Evolutionary conservation across 805 yeast species (phyloP).

Genomic region (Komagataella populi): DNA sequence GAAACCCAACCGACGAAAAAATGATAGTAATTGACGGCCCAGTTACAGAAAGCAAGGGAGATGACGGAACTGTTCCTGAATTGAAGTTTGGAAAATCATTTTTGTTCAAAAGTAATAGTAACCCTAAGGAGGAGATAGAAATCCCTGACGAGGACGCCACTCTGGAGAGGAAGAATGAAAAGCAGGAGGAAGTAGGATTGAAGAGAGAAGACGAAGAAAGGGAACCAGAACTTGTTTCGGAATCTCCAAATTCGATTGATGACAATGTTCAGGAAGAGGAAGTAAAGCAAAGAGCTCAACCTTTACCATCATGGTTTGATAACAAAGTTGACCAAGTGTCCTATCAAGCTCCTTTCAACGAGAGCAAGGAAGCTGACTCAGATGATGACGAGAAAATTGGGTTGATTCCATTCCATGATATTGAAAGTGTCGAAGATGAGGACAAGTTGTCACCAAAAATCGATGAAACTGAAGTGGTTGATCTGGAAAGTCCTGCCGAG

Average conservation of each 20-base stretch:
- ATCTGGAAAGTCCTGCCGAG: conserved; percentile 1
- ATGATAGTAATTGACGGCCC: conserved; percentile 10
- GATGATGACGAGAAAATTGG: background rate
- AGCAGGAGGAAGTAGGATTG: conserved; percentile 1
- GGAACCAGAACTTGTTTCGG: background rate
- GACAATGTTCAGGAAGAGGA: conserved; percentile 7
- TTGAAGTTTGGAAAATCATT: conserved; percentile 3
- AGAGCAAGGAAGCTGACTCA: background rate
- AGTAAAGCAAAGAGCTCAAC: conserved; percentile 7
- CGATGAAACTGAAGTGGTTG: conserved; percentile 1
- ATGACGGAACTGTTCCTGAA: background rate
- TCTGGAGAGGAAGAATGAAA: conserved; percentile 4
- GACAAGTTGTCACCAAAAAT: conserved; percentile 28
- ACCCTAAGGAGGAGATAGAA: background rate
- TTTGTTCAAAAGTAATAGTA: background rate
- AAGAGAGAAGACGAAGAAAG: background rate
- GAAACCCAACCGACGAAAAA: conserved; percentile 9
- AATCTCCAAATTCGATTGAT: conserved; percentile 2
- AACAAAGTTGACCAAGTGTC: conserved; percentile 3
- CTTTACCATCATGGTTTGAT: conserved; percentile 22
- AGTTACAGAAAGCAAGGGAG: conserved; percentile 3
- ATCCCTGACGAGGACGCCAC: background rate
- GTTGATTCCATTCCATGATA: conserved; percentile 16
- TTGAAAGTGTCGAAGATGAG: conserved; percentile 28
- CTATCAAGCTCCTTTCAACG: background rate